Conservation (phyloP, 2,329 filamentous ascomycete genomes). For the Aspergillus fumigatus region DNA sequence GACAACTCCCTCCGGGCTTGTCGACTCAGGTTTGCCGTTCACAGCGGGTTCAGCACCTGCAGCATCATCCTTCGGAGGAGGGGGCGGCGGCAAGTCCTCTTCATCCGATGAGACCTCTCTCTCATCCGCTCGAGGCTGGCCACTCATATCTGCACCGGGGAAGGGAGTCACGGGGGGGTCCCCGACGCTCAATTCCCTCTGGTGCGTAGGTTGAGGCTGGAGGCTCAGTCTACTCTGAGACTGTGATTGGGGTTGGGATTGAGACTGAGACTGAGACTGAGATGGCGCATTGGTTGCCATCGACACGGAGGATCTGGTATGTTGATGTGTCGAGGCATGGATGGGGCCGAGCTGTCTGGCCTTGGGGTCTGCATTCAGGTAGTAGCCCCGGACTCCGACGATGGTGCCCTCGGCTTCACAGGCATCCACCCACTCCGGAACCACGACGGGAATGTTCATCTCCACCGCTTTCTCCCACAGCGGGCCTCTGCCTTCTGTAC, state of each 20-base stretch:
- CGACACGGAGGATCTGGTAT: conserved; percentile 29
- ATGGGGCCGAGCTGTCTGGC: conserved; percentile 47
- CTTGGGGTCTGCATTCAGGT: conserved; percentile 78
- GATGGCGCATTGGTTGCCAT: conserved; percentile 20
- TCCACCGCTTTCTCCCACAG: conserved; percentile 96
- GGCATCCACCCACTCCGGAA: conserved; percentile 96
- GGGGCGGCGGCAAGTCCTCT: conserved; percentile 22
- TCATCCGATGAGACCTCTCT: conserved; percentile 26
- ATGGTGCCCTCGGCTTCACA: conserved; percentile 91
- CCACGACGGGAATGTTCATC: conserved; percentile 95
- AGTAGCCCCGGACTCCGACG: conserved; percentile 91
- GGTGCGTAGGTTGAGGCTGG: conserved; percentile 17
- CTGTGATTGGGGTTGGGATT: conserved; percentile 15
- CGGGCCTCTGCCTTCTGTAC: conserved; percentile 82
- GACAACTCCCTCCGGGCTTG: not conserved
- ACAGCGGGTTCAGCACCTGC: conserved; percentile 16
- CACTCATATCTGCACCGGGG: conserved; percentile 26
- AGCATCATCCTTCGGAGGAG: conserved; percentile 25
- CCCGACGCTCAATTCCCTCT: conserved; percentile 18
- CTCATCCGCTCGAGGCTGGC: conserved; percentile 24
- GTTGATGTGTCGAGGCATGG: conserved; percentile 29
- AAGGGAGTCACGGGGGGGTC: conserved; percentile 33
- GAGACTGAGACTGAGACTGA: conserved; percentile 17
- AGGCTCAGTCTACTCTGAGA: conserved; percentile 21
- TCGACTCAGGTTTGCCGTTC: conserved; percentile 15